Conservation (phyloP, 2,329 filamentous ascomycete genomes). For the Hypomyces rosellus region DNA sequence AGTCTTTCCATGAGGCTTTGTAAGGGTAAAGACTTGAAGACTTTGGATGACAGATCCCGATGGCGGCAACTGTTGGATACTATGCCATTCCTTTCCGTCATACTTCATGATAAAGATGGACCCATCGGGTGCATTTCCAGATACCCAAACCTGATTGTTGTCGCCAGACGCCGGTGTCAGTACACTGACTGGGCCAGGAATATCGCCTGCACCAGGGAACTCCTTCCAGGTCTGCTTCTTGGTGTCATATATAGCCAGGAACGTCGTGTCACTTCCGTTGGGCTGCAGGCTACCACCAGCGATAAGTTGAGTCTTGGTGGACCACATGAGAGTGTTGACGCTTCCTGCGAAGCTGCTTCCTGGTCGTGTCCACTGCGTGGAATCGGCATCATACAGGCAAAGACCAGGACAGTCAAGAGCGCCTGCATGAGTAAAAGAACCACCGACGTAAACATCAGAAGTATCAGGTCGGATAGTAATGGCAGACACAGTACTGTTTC, state of each 20-base stretch:
- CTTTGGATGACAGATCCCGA: constrained; percentile 64
- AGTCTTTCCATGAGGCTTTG: constrained; percentile 57
- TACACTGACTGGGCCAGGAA: constrained; percentile 76
- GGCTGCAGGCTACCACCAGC: constrained; percentile 71
- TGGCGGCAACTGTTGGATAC: constrained; percentile 57
- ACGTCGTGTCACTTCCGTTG: constrained; percentile 54
- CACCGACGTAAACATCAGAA: constrained; percentile 76
- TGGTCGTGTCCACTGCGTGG: constrained; percentile 72
- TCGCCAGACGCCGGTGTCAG: constrained; percentile 69
- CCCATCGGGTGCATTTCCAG: constrained; percentile 59
- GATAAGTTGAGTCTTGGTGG: constrained; percentile 62
- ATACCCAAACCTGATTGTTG: constrained; percentile 71
- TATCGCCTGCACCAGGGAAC: constrained; percentile 53
- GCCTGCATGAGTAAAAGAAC: constrained; percentile 76
- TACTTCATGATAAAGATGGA: constrained; percentile 77
- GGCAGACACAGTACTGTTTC: constrained; percentile 64
- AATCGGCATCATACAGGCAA: constrained; percentile 68
- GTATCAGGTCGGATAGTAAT: constrained; percentile 67
- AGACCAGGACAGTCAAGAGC: constrained; percentile 75
- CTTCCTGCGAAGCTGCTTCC: constrained; percentile 65
- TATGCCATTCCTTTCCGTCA: constrained; percentile 64
- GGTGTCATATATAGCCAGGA: constrained; percentile 67
- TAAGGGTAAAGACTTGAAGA: constrained; percentile 73
- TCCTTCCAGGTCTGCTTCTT: constrained; percentile 59
- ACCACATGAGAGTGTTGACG: constrained; percentile 71